Conservation (phyloP, 2,329 filamentous ascomycete genomes). For the Exophiala aquamarina region DNA sequence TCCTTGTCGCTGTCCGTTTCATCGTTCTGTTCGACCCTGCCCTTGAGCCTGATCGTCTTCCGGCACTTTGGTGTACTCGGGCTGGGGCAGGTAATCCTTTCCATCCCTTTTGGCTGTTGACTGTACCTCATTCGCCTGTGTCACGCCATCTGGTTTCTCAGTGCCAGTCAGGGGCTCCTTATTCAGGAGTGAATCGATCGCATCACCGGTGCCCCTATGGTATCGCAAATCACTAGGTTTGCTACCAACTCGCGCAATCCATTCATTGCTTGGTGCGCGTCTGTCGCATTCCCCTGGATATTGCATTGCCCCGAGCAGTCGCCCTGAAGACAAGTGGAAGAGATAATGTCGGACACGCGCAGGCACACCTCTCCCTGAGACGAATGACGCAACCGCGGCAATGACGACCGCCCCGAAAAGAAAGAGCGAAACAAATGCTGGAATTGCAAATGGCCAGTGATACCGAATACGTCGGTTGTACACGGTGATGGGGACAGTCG, state of each 20-base stretch:
- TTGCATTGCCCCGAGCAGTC: conserved; percentile 13
- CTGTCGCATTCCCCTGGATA: conserved; percentile 15
- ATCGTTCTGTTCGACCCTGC: too few relatives aligned
- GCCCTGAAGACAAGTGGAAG: conserved; percentile 18
- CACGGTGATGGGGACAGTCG: conserved; percentile 29
- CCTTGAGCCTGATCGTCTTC: too few relatives aligned
- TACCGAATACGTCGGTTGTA: conserved; percentile 35
- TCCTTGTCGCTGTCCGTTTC: too few relatives aligned
- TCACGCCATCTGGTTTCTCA: too few relatives aligned
- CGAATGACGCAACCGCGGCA: conserved; percentile 36
- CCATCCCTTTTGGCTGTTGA: too few relatives aligned
- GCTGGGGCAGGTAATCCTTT: too few relatives aligned
- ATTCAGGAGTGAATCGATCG: too few relatives aligned
- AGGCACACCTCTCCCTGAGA: conserved; percentile 30
- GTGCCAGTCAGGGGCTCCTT: too few relatives aligned
- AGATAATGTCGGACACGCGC: conserved; percentile 17
- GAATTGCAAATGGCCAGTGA: conserved; percentile 35
- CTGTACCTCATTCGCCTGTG: too few relatives aligned
- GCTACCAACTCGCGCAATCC: conserved; percentile 19
- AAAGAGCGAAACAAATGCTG: conserved; percentile 35
- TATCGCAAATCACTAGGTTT: conserved; percentile 8
- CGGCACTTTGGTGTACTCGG: too few relatives aligned
- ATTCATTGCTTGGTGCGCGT: conserved; percentile 15
- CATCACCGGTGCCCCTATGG: background rate
- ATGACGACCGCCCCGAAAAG: conserved; percentile 39